Percentiles rank a stretch among this genome's conserved stretches.
phyloP scores from a whole-genome alignment of 177 flowering plant genomes.

The Tripterygium wilfordii region DNA sequence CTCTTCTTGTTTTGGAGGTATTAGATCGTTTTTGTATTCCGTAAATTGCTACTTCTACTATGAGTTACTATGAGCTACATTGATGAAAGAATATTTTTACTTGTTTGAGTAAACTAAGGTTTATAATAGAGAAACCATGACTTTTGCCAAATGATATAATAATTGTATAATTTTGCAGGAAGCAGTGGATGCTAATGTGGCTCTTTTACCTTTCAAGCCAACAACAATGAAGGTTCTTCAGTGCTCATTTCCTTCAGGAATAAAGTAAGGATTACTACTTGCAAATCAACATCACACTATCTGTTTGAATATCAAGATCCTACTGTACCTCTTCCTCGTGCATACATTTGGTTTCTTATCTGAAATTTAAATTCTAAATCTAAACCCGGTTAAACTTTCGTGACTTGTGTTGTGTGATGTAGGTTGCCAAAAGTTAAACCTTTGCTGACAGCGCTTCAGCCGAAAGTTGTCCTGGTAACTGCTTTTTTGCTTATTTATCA shows the following conservation, averaged over 20 bases:
- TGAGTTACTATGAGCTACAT: too few relatives aligned
- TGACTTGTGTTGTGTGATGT: slow-evolving; percentile 10
- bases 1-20: slow-evolving; percentile 85
- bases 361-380: neutral
- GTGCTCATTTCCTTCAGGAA: slow-evolving; percentile 84
- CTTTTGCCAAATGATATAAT: neutral
- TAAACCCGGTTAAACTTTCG: too few relatives aligned
- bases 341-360: neutral
- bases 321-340: neutral
- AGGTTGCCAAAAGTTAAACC: slow-evolving; percentile 56
- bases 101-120: too few relatives aligned
- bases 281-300: neutral
- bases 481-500: neutral
- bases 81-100: too few relatives aligned
- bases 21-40: slow-evolving; percentile 7
- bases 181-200: slow-evolving; percentile 47
- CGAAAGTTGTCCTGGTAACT: slow-evolving; percentile 65
- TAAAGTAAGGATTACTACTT: slow-evolving; percentile 35
- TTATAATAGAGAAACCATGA: neutral
- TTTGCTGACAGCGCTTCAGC: slow-evolving; percentile 52
- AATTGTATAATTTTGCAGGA: slow-evolving; percentile 37
- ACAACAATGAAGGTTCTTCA: slow-evolving; percentile 75
- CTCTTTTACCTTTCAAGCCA: slow-evolving; percentile 76
- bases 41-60: too few relatives aligned
- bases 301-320: neutral